Evolutionary conservation across 2,329 filamentous ascomycete genomes (phyloP).

Genomic region (Gnomoniopsis sp.): DNA sequence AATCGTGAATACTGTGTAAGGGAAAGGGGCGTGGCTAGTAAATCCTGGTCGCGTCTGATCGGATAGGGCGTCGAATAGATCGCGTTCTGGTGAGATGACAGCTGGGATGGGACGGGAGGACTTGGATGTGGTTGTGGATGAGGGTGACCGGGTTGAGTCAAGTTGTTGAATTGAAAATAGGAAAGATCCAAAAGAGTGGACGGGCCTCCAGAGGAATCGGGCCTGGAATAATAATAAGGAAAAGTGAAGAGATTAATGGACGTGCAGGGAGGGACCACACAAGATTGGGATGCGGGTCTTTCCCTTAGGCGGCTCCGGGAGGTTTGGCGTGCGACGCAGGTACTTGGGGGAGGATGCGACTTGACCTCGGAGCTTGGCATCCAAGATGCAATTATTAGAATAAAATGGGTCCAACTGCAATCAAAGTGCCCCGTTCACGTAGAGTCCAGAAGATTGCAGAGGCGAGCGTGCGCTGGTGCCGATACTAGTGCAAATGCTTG

Average conservation of each 20-base stretch:
- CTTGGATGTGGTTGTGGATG: conserved; percentile 12
- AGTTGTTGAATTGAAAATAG: conserved; percentile 14
- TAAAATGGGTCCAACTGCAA: conserved; percentile 17
- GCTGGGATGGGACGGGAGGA: conserved; percentile 4
- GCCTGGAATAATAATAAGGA: conserved; percentile 21
- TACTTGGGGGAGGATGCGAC: conserved; percentile 18
- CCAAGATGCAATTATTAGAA: conserved; percentile 21
- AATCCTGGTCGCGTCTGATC: conserved; percentile 1
- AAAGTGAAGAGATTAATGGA: conserved; percentile 20
- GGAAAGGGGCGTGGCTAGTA: neutral
- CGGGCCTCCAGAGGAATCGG: conserved; percentile 16
- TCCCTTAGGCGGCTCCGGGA: conserved; percentile 19
- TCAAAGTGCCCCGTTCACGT: conserved; percentile 19
- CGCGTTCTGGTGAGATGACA: conserved; percentile 2
- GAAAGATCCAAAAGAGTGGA: conserved; percentile 20
- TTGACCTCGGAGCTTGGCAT: conserved; percentile 18
- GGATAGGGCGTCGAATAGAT: neutral
- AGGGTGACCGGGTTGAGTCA: conserved; percentile 16
- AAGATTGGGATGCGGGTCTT: conserved; percentile 21
- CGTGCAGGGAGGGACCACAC: conserved; percentile 20
- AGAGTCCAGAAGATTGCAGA: neutral
- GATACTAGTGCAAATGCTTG: conserved; percentile 1
- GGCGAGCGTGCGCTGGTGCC: conserved; percentile 1
- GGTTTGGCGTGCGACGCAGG: conserved; percentile 18
- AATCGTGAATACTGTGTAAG: conserved; percentile 3